Base-by-base conservation (phyloP, 768 basidiomycete species). In the Podaxis rugospora region DNA sequence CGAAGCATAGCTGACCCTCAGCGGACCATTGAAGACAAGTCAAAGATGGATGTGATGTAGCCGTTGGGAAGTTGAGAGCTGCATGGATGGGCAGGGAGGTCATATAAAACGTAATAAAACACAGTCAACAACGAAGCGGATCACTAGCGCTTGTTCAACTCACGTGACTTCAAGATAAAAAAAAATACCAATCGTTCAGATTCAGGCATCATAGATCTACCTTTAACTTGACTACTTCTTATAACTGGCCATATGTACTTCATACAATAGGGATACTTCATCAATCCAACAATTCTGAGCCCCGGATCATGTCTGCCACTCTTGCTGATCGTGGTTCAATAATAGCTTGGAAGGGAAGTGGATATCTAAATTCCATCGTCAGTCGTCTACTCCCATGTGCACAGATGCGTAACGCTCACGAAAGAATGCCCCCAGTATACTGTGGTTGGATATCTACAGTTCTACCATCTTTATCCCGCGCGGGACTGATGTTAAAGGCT, bases 1-100 rank as follows among this genome's bases (percentile, higher is more conserved):
- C 70, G 56, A 92, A 81, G 56, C 81, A 77, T 0, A 85, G 74
- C 67, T 93, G 91, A 0, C 90, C 91, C 55, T 92, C 90, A 14
- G 78, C 80, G 13, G 89, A 85, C 86, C 88, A 90, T 69, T 90
- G 89, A 7, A 93, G 69, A 66, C 81, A 81, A 10, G 76, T 81
- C 28, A 70, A 66, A 1, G 87, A 87, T 1, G 89, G 86, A 56
- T 79, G 75, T 3, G 85, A 76, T 10, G 84, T 79, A 51, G 83
- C 83, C 5, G 86, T 83, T 18, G 88, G 81, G 28, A 90, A 74
- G 63, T 69, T 81, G 13, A 90, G 70, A 14, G 82, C 78, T 1
- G 86, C 79, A 65, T 82, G 78, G 49, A 88, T 70, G 4, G 70
- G 66, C 44, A 35, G 23, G 36, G 49, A 35, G 21, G 59, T n/a